Base-by-base conservation (phyloP, 495 filamentous ascomycete species). In the Penicillium maclennaniae region DNA sequence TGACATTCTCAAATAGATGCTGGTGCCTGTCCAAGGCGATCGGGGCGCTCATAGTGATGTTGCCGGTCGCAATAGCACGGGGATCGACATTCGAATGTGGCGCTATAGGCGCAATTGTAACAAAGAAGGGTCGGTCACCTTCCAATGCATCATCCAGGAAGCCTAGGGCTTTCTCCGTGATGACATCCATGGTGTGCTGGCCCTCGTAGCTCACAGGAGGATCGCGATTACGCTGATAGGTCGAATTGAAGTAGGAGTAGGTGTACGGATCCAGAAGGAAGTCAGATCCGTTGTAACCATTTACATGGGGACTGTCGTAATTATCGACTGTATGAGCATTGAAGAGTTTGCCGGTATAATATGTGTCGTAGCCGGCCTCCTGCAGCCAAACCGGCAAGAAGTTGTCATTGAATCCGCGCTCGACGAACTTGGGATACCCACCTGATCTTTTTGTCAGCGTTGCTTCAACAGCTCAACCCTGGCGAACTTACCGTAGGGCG, bases 251-350 rank as follows among this genome's bases (percentile, higher is more conserved):
- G 63, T 90, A 89, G 16, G 75, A 76, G 62, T 90, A 90, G 1
- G 87, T 89, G 60, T 74, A 84, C 0, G 87, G 86, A 54, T 89
- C 87, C 2, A 89, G 74, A 1, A 89, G 73, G 45, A 89, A 88
- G 57, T 88, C 85, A 1, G 72, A 76, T 9, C 69, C 70, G 17
- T 72, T 75, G 53, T 73, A 88, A 0, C 84, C 86, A 19, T 76
- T 79, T 2, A 79, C 71, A 56, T 77, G 75, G 0, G 86, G 86
- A 1, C 67, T 64, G 59, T 84, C 47, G 61, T 86, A 87, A 47
- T 83, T 86, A 4, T 76, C 56, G 1, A 79, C 58, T 0, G 77
- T 81, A 55, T 87, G 83, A 0, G 75, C 72, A 59, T 89, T 90
- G 65, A 87, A 85, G 3, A 90, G 73, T 63, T 90, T 90, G 36